phyloP scores from a whole-genome alignment of 1,284 basidiomycete species.

The Irpex sp. region DNA sequence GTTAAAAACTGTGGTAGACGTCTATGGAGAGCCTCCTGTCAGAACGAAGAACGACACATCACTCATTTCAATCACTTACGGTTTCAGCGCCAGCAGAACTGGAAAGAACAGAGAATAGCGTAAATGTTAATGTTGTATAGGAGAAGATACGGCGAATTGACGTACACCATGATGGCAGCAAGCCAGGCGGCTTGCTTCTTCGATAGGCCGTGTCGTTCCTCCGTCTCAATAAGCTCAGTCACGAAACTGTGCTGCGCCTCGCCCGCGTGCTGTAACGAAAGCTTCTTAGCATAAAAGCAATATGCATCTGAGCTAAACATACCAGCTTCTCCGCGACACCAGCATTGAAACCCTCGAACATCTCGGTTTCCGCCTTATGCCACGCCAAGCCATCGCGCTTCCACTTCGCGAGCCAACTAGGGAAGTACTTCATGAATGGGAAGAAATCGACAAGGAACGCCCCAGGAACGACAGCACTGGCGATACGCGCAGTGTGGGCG shows the following conservation, averaged over 20 bases:
- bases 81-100: conserved; percentile 1
- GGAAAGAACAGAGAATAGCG: not conserved
- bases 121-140: not conserved
- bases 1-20: conserved; percentile 15
- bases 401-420: not conserved
- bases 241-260: not conserved
- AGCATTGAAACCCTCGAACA: not conserved
- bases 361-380: not conserved
- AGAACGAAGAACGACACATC: conserved; percentile 14
- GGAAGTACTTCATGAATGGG: conserved; percentile 3
- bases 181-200: not conserved
- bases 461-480: conserved; percentile 3
- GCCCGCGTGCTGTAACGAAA: not conserved
- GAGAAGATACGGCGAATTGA: not conserved
- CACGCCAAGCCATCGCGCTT: not conserved
- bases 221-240: not conserved
- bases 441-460: conserved; percentile 10
- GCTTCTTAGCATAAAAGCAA: not conserved
- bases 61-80: not conserved
- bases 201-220: not conserved
- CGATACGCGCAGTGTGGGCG: not conserved
- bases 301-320: not conserved
- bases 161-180: not conserved
- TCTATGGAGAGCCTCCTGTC: conserved; percentile 9
- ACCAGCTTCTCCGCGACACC: not conserved